A percentile compares a stretch with the other conserved stretches of the same genome.
Conservation (phyloP, 495 filamentous ascomycete species). For the Terfezia claveryi region DNA sequence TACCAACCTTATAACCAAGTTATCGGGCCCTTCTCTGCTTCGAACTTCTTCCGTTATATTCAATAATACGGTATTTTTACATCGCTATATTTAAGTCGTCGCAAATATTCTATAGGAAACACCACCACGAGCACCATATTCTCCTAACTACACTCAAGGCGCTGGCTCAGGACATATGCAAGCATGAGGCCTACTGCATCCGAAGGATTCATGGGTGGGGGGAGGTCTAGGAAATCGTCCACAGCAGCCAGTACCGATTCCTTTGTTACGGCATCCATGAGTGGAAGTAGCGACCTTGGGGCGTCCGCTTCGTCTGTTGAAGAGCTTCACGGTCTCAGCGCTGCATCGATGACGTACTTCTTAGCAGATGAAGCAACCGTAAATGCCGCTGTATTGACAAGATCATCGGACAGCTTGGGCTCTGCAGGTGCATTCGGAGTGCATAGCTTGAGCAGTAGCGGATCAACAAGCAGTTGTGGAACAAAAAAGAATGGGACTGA, state of each 20-base stretch:
- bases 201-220: conserved; percentile 13
- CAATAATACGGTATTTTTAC: no score
- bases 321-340: conserved; percentile 2
- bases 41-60: no score
- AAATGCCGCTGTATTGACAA: conserved; percentile 23
- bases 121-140: no score
- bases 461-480: neutral
- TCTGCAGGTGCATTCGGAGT: conserved; percentile 9
- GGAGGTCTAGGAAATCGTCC: conserved; percentile 14
- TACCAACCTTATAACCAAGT: no score
- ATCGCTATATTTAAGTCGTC: no score
- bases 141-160: no score
- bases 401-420: conserved; percentile 5
- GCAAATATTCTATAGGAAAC: no score
- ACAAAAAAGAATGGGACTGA: no score
- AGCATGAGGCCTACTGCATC: conserved; percentile 14
- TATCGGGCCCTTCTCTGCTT: no score
- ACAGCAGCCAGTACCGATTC: conserved; percentile 7
- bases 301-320: neutral
- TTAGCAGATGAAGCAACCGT: conserved; percentile 32
- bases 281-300: conserved; percentile 1
- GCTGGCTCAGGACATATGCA: neutral
- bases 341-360: conserved; percentile 34
- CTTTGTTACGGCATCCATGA: conserved; percentile 4
- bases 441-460: conserved; percentile 7